phyloP scores from a whole-genome alignment of 2,329 filamentous ascomycete species.

The Huntiella abstrusa region DNA sequence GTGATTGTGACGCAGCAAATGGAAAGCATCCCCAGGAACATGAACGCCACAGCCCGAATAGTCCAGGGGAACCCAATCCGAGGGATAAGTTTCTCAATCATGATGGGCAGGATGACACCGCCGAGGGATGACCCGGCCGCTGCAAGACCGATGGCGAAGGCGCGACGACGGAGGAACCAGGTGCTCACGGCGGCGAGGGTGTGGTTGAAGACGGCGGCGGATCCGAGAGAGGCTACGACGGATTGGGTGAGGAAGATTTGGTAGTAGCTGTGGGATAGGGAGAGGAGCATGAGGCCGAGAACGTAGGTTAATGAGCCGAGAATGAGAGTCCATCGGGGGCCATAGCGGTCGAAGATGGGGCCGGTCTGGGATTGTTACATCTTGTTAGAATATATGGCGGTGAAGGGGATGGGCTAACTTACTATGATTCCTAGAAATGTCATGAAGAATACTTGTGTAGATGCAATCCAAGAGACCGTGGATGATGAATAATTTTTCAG shows the following conservation, averaged over 20 bases:
- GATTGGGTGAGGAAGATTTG: slow-evolving; percentile 26
- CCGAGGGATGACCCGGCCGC: slow-evolving; percentile 35
- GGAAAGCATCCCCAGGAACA: slow-evolving; percentile 23
- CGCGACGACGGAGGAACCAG: slow-evolving; percentile 35
- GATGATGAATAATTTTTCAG: slow-evolving; percentile 29
- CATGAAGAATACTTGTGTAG: slow-evolving; percentile 30
- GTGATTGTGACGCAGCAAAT: slow-evolving; percentile 21
- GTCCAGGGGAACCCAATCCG: slow-evolving; percentile 28
- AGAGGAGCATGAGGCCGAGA: slow-evolving; percentile 47
- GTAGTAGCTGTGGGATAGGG: slow-evolving; percentile 27
- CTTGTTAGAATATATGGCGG: slow-evolving; percentile 2
- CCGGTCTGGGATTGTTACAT: slow-evolving; percentile 24
- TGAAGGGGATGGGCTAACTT: slow-evolving; percentile 13
- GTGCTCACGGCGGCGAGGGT: slow-evolving; percentile 25
- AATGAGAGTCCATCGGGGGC: slow-evolving; percentile 37
- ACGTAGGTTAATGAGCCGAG: slow-evolving; percentile 37
- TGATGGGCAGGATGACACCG: slow-evolving; percentile 40
- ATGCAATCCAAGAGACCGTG: slow-evolving; percentile 40
- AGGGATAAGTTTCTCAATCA: slow-evolving; percentile 35
- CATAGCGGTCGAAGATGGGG: slow-evolving; percentile 44
- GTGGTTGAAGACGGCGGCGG: slow-evolving; percentile 24
- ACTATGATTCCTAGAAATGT: slow-evolving; percentile 30
- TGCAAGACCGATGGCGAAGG: slow-evolving; percentile 33
- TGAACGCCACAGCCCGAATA: slow-evolving; percentile 27
- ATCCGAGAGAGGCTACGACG: slow-evolving; percentile 24